These are phyloP conservation scores for Neurospora cerealis DNA, from an alignment of 495 filamentous ascomycete genomes.

Conservation along the genomic window DNA sequence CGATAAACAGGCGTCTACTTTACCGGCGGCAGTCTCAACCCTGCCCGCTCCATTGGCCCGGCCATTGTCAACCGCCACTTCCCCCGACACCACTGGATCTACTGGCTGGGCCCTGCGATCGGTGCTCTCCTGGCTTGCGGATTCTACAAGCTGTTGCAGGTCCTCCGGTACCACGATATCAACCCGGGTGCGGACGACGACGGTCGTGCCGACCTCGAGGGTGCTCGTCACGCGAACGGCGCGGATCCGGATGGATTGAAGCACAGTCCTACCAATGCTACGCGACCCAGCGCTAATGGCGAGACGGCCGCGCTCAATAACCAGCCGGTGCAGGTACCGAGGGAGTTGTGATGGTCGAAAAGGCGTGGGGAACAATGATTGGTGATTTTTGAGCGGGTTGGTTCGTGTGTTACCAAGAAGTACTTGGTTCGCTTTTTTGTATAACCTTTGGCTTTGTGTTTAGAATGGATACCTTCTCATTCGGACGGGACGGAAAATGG, in stretches of 20 bases:
- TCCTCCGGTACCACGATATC: conserved; percentile 63
- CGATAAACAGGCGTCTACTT: conserved; percentile 39
- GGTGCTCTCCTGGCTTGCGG: conserved; percentile 53
- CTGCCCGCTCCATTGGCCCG: conserved; percentile 48
- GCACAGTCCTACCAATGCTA: not conserved
- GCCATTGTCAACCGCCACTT: conserved; percentile 50
- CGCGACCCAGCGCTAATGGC: not conserved
- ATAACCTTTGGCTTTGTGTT: not conserved
- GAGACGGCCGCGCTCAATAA: not conserved
- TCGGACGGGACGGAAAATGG: not conserved
- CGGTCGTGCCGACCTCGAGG: conserved; percentile 12
- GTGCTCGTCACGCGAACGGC: not conserved
- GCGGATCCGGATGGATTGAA: not conserved
- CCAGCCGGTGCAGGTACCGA: not conserved
- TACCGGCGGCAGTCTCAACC: conserved; percentile 52
- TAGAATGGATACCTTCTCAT: not conserved
- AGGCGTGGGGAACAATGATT: not conserved
- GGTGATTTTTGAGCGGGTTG: not conserved
- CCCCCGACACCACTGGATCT: conserved; percentile 61
- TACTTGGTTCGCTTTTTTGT: not conserved
- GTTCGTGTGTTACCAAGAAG: not conserved
- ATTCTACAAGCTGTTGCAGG: conserved; percentile 58
- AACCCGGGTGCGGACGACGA: conserved; percentile 40
- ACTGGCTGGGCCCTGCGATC: conserved; percentile 48
- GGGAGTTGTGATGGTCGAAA: not conserved